Evolutionary conservation across 2,329 filamentous ascomycete species (phyloP).

Genomic region (Corynespora cassiicola): DNA sequence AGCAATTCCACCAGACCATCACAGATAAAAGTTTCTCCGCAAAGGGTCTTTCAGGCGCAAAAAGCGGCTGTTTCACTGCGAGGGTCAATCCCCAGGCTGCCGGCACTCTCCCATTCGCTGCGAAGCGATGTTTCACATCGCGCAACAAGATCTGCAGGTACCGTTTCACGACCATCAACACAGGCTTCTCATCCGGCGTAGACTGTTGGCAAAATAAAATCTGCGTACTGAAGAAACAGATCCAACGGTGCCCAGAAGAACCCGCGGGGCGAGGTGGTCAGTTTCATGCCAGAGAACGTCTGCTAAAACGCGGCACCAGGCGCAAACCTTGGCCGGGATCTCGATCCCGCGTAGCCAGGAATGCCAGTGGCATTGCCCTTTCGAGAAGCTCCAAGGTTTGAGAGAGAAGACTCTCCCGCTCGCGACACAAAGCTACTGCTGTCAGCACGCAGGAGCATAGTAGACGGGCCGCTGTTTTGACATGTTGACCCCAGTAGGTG

Average conservation of each 20-base stretch:
- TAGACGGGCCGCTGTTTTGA: slow-evolving; percentile 8
- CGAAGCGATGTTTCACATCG: slow-evolving; percentile 32
- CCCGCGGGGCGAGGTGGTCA: slow-evolving; percentile 16
- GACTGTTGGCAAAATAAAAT: slow-evolving; percentile 7
- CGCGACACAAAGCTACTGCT: slow-evolving; percentile 13
- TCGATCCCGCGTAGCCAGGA: slow-evolving; percentile 23
- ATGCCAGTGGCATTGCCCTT: neutral
- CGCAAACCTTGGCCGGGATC: slow-evolving; percentile 19
- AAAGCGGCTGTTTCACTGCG: slow-evolving; percentile 27
- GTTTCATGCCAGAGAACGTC: slow-evolving; percentile 27
- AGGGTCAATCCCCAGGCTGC: slow-evolving; percentile 15
- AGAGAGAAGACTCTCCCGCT: too few relatives aligned
- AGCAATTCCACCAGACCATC: too few relatives aligned
- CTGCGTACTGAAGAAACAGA: too few relatives aligned
- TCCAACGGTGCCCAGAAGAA: too few relatives aligned
- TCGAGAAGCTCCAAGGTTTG: too few relatives aligned
- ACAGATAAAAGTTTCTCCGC: too few relatives aligned
- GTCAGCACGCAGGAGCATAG: slow-evolving; percentile 16
- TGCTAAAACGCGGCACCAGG: slow-evolving; percentile 19
- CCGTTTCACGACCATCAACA: slow-evolving; percentile 32
- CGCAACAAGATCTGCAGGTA: slow-evolving; percentile 39
- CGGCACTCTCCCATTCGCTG: slow-evolving; percentile 14
- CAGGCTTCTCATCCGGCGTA: slow-evolving; percentile 3
- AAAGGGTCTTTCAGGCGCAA: slow-evolving; percentile 9
- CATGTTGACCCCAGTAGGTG: slow-evolving; percentile 1